Percentiles rank a stretch among this genome's conserved stretches.
phyloP scores from a whole-genome alignment of 2,329 filamentous ascomycete genomes.

The Diaporthe destruens region DNA sequence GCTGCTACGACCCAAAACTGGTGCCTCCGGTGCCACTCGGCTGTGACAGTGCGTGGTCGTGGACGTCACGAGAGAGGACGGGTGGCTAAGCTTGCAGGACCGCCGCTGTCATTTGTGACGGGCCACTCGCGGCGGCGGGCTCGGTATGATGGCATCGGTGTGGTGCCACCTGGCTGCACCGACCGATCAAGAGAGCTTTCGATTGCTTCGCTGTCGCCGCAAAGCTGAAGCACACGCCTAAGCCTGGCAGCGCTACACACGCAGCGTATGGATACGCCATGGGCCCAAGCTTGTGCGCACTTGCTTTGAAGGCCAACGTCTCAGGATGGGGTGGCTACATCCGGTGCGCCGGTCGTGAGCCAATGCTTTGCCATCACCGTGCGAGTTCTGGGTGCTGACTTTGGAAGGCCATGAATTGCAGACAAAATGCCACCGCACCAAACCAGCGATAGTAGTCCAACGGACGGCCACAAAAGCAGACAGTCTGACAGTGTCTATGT shows the following conservation, averaged over 20 bases:
- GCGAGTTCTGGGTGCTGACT: background rate
- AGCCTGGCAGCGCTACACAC: too few relatives aligned
- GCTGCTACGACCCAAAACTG: slow-evolving; percentile 1
- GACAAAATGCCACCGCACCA: background rate
- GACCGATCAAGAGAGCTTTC: background rate
- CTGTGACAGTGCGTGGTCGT: background rate
- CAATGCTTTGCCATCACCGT: background rate
- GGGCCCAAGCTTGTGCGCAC: background rate
- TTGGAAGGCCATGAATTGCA: background rate
- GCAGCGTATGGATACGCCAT: background rate
- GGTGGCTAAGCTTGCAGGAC: slow-evolving; percentile 29
- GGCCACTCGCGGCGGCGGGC: slow-evolving; percentile 34
- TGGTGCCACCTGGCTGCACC: slow-evolving; percentile 22
- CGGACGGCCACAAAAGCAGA: background rate
- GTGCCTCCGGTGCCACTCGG: too few relatives aligned
- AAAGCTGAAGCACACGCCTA: background rate
- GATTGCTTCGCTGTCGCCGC: background rate
- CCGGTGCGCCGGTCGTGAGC: background rate
- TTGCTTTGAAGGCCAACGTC: background rate
- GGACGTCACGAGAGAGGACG: slow-evolving; percentile 22
- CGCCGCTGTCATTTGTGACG: slow-evolving; percentile 41
- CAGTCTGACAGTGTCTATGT: background rate
- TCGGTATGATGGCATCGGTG: slow-evolving; percentile 3
- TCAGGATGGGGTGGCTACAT: background rate
- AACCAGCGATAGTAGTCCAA: background rate